A percentile compares a stretch with the other conserved stretches of the same genome.
These are phyloP conservation scores for Calonectria ilicicola DNA, from an alignment of 2,329 filamentous ascomycete genomes.

Conservation along the genomic window DNA sequence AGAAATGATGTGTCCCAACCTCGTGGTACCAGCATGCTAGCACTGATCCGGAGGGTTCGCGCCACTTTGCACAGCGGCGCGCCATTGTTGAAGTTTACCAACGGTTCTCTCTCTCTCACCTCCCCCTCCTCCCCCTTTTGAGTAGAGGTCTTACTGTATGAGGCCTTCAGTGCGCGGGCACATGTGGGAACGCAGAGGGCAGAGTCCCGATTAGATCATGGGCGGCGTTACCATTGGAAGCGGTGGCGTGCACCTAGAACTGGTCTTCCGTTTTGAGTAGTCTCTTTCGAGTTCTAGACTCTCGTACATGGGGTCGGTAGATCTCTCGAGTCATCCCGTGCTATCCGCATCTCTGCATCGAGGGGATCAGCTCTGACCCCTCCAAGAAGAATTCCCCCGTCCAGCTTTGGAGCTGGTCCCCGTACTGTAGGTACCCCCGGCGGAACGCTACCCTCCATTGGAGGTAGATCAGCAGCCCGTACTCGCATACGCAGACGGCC, in stretches of 20 bases:
- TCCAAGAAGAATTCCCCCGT: not conserved
- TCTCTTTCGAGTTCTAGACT: slow-evolving; percentile 2
- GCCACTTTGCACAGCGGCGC: slow-evolving; percentile 2
- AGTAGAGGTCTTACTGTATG: not conserved
- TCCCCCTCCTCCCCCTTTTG: not conserved
- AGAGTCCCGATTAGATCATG: not conserved
- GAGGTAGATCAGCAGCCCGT: slow-evolving; percentile 4
- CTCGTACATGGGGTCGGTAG: not conserved
- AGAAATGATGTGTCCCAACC: not conserved
- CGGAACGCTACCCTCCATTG: slow-evolving; percentile 6
- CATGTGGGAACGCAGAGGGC: not conserved
- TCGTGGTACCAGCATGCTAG: too few species aligned
- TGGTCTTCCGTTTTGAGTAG: not conserved
- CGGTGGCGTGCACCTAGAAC: not conserved
- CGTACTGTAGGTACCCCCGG: not conserved
- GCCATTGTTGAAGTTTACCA: not conserved
- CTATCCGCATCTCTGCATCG: slow-evolving; percentile 8
- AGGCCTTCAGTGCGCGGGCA: not conserved
- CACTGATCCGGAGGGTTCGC: slow-evolving; percentile 9
- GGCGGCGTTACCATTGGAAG: not conserved
- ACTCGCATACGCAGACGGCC: not conserved
- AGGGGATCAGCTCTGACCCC: not conserved
- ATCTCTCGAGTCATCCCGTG: slow-evolving; percentile 9
- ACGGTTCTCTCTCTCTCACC: not conserved
- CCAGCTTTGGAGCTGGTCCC: not conserved